Percentiles rank a stretch among this genome's conserved stretches.
Conservation (phyloP, 2,329 filamentous ascomycete species). For the Aspergillus hiratsukae region DNA sequence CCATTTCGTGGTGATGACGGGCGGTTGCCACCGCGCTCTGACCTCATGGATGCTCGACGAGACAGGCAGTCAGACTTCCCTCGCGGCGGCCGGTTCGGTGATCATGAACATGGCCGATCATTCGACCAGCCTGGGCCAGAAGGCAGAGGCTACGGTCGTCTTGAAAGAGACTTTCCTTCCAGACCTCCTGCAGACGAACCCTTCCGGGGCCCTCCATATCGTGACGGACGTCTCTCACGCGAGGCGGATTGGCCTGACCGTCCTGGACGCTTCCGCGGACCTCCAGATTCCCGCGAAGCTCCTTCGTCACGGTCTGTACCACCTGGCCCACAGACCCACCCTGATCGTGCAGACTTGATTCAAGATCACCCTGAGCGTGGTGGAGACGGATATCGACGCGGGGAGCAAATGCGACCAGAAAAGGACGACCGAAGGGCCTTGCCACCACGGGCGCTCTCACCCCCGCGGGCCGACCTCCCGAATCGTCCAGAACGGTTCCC, state of each 20-base stretch:
- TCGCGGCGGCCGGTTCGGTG: conserved; percentile 33
- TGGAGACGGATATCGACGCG: conserved; percentile 26
- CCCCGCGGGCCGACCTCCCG: conserved; percentile 26
- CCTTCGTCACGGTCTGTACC: conserved; percentile 21
- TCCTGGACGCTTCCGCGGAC: conserved; percentile 26
- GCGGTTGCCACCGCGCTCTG: conserved; percentile 35
- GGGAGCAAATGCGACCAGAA: conserved; percentile 24
- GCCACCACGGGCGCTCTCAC: conserved; percentile 22
- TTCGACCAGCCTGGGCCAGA: conserved; percentile 33
- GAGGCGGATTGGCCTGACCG: conserved; percentile 39
- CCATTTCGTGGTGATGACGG: conserved; percentile 33
- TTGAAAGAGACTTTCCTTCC: conserved; percentile 33
- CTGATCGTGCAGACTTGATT: conserved; percentile 32
- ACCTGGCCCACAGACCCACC: conserved; percentile 25
- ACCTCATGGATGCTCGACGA: conserved; percentile 36
- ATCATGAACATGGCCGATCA: conserved; percentile 32
- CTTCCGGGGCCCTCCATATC: conserved; percentile 32
- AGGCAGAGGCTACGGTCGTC: conserved; percentile 33
- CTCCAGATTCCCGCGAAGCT: conserved; percentile 24
- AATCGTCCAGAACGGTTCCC: conserved; percentile 35
- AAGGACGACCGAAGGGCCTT: conserved; percentile 31
- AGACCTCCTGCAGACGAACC: conserved; percentile 36
- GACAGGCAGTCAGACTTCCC: conserved; percentile 37
- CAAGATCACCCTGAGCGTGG: conserved; percentile 28
- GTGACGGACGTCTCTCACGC: conserved; percentile 30